Conservation (phyloP, 352 stramenopile species). For the Pythium phragmitis region DNA sequence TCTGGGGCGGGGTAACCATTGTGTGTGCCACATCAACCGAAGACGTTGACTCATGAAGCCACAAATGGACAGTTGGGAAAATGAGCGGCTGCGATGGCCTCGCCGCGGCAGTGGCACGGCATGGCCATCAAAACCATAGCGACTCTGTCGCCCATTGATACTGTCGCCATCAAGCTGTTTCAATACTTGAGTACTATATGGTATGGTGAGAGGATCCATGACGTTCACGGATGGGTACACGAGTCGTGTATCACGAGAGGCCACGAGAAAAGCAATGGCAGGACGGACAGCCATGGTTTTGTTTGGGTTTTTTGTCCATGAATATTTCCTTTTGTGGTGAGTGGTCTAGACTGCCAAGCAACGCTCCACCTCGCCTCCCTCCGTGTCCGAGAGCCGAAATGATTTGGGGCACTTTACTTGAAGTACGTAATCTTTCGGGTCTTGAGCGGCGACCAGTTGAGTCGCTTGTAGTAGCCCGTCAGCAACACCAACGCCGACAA, state of each 20-base stretch:
- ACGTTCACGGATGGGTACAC: no score
- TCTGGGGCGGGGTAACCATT: background rate
- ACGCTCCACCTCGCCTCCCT: conserved; percentile 21
- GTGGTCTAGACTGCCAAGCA: conserved; percentile 30
- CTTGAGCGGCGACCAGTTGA: conserved; percentile 98
- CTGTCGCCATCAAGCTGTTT: no score
- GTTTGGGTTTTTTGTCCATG: conserved; percentile 21
- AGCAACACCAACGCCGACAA: conserved; percentile 90
- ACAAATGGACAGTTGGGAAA: conserved; percentile 13
- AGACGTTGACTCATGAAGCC: background rate
- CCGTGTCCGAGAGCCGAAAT: conserved; percentile 13
- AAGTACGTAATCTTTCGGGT: conserved; percentile 98
- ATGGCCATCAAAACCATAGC: no score
- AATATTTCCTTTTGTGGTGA: conserved; percentile 27
- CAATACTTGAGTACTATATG: no score
- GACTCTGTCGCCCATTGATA: no score
- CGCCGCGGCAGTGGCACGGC: background rate
- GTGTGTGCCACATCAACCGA: background rate
- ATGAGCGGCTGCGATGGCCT: conserved; percentile 19
- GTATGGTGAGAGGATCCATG: no score
- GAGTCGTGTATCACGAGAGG: no score
- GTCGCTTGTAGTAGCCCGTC: conserved; percentile 98
- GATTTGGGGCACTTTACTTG: conserved; percentile 68
- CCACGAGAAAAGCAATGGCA: background rate
- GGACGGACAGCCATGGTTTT: background rate